Conservation (phyloP, 306 rosid species). For the Pueraria montana region DNA sequence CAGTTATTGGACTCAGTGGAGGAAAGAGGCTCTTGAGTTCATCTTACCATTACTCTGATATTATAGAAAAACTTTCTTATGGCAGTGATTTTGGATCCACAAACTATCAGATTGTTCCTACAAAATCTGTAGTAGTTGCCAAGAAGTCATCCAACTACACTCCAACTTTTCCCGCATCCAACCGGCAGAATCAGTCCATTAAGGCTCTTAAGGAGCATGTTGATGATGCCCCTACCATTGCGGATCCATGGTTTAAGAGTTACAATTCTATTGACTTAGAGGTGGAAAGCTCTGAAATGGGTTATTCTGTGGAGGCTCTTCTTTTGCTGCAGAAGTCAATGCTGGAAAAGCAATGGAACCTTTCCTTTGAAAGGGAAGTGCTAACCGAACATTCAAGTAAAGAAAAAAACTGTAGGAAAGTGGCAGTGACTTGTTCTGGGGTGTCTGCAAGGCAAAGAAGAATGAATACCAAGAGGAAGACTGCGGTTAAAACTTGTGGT, state of each 20-base stretch:
- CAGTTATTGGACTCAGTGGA: constrained; percentile 86
- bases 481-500: constrained; percentile 49
- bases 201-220: constrained; percentile 81
- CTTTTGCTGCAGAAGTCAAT: constrained; percentile 92
- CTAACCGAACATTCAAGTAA: constrained; percentile 43
- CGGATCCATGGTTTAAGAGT: constrained; percentile 61
- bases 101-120: constrained; percentile 62
- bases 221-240: constrained; percentile 54
- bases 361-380: constrained; percentile 68
- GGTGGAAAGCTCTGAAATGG: constrained; percentile 66
- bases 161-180: constrained; percentile 58
- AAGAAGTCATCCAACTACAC: constrained; percentile 67
- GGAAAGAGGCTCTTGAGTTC: constrained; percentile 90
- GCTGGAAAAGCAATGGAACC: constrained; percentile 98
- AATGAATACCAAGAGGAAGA: constrained; percentile 64
- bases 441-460: constrained; percentile 97
- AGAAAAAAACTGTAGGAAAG: constrained; percentile 51
- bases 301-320: constrained; percentile 80
- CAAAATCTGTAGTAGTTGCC: constrained; percentile 61
- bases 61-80: constrained; percentile 69
- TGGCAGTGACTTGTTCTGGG: constrained; percentile 89
- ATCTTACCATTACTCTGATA: constrained; percentile 78
- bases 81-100: constrained; percentile 64
- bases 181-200: constrained; percentile 59
- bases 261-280: constrained; percentile 55